Percentiles rank a stretch among this genome's conserved stretches.
Conservation (phyloP, 768 basidiomycete species). For the Podaxis mareebaensis region DNA sequence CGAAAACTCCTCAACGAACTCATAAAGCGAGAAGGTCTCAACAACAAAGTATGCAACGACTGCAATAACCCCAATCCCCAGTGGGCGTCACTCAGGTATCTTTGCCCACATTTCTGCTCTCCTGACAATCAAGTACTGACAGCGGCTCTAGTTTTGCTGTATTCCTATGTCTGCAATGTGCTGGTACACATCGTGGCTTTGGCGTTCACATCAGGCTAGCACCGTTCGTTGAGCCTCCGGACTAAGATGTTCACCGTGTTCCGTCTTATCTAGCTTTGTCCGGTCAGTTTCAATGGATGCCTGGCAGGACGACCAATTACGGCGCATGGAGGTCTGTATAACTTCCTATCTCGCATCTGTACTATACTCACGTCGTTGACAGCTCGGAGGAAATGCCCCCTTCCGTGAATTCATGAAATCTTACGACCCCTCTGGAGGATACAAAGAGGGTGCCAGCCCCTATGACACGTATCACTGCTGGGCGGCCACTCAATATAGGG, state of each 20-base stretch:
- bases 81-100: slow-evolving; percentile 85
- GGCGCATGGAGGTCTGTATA: slow-evolving; percentile 78
- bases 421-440: slow-evolving; percentile 73
- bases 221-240: slow-evolving; percentile 19
- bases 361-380: slow-evolving; percentile 12
- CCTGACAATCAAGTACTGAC: slow-evolving; percentile 18
- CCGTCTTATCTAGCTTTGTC: slow-evolving; percentile 63
- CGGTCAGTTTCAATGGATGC: slow-evolving; percentile 96
- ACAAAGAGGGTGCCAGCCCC: slow-evolving; percentile 57
- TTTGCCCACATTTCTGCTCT: slow-evolving; percentile 2
- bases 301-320: slow-evolving; percentile 88
- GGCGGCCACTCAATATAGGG: slow-evolving; percentile 93
- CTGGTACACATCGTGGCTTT: slow-evolving; percentile 82
- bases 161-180: slow-evolving; percentile 91
- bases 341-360: slow-evolving; percentile 11
- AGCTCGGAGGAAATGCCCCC: slow-evolving; percentile 88
- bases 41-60: slow-evolving; percentile 80
- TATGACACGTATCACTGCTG: slow-evolving; percentile 89
- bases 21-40: slow-evolving; percentile 66
- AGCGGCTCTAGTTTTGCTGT: slow-evolving; percentile 63
- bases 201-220: slow-evolving; percentile 88
- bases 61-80: slow-evolving; percentile 91
- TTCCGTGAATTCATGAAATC: slow-evolving; percentile 79
- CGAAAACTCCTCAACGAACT: slow-evolving; percentile 77
- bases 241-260: slow-evolving; percentile 22